phyloP scores from a whole-genome alignment of 805 yeast species.

The Myxozyma sirexii region DNA sequence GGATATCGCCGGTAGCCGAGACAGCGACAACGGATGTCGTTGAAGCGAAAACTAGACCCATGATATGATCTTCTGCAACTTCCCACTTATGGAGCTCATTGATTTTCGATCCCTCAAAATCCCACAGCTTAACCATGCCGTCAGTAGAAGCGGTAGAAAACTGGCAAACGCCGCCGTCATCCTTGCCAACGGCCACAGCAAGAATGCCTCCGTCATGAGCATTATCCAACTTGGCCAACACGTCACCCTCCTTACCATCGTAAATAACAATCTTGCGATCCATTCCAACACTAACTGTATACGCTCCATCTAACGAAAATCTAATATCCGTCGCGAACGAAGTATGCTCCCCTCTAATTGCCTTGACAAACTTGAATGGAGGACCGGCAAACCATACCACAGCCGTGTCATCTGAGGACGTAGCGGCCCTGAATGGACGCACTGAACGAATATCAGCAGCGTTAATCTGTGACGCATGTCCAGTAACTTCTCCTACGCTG shows the following conservation, averaged over 20 bases:
- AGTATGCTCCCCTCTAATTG: slow-evolving; percentile 72
- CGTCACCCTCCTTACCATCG: slow-evolving; percentile 87
- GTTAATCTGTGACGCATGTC: slow-evolving; percentile 82
- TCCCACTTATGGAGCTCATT: slow-evolving; percentile 53
- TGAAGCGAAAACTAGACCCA: slow-evolving; percentile 72
- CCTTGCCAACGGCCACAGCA: slow-evolving; percentile 54
- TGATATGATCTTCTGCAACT: slow-evolving; percentile 61
- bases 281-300: slow-evolving; percentile 77
- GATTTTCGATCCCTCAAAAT: slow-evolving; percentile 48
- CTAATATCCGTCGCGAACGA: slow-evolving; percentile 80
- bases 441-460: slow-evolving; percentile 81
- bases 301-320: slow-evolving; percentile 79
- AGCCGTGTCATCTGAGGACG: slow-evolving; percentile 87
- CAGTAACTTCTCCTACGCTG: slow-evolving; percentile 93
- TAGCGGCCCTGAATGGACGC: slow-evolving; percentile 91
- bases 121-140: slow-evolving; percentile 69
- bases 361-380: slow-evolving; percentile 81
- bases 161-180: slow-evolving; percentile 57
- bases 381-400: slow-evolving; percentile 88
- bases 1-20: slow-evolving; percentile 71
- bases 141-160: slow-evolving; percentile 89
- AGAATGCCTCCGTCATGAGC: slow-evolving; percentile 80
- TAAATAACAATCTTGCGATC: slow-evolving; percentile 77
- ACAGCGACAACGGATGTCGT: slow-evolving; percentile 59
- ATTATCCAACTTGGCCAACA: slow-evolving; percentile 49